phyloP scores from a whole-genome alignment of 192 early-diverging fungal genomes.

The Coemansia javaensis region DNA sequence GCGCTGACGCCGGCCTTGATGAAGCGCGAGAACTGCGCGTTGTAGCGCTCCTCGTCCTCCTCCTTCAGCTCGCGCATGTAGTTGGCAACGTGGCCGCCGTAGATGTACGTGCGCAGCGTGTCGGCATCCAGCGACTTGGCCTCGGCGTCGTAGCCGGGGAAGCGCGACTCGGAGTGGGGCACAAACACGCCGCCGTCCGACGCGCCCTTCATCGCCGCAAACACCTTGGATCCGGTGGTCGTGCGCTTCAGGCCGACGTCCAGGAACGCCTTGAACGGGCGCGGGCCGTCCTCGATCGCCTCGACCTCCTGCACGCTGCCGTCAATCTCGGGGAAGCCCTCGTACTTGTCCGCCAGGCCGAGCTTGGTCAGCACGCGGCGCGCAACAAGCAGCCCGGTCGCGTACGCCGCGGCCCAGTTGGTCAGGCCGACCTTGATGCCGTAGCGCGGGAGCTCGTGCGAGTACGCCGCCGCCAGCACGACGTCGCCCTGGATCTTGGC shows the following conservation, averaged over 20 bases:
- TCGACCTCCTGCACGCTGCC: conserved; percentile 86
- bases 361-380: conserved; percentile 95
- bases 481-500: conserved; percentile 97
- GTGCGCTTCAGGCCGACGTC: conserved; percentile 96
- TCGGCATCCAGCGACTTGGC: conserved; percentile 89
- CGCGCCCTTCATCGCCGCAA: conserved; percentile 97
- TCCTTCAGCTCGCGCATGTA: conserved; percentile 98
- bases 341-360: conserved; percentile 92
- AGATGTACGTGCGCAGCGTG: conserved; percentile 93
- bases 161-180: conserved; percentile 93
- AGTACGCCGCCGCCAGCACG: conserved; percentile 90
- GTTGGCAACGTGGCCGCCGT: conserved; percentile 94
- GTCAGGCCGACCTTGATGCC: conserved; percentile 98
- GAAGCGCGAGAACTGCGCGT: conserved; percentile 91
- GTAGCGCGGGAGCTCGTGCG: conserved; percentile 94
- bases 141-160: conserved; percentile 92
- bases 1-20: conserved; percentile 80
- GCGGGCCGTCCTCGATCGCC: conserved; percentile 83
- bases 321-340: conserved; percentile 87
- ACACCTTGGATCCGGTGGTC: conserved; percentile 96
- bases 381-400: conserved; percentile 94
- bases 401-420: conserved; percentile 99
- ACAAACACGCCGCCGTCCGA: conserved; percentile 97
- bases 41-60: conserved; percentile 98
- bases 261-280: conserved; percentile 97